These are phyloP conservation scores for Prunus salicina DNA, from an alignment of 306 rosid genomes.

Conservation along the genomic window DNA sequence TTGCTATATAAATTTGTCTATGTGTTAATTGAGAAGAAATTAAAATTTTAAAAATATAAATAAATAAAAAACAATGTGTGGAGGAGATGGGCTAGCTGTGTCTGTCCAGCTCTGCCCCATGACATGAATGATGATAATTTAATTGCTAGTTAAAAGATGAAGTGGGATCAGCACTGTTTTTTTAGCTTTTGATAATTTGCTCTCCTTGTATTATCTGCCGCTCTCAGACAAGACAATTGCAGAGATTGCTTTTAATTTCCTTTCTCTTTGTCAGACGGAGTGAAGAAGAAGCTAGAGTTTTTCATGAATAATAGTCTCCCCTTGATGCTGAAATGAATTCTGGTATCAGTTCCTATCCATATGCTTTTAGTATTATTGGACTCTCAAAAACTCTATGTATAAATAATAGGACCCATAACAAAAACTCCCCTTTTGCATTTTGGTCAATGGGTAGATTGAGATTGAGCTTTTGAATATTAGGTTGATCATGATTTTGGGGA, in stretches of 20 bases:
- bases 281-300: slow-evolving; percentile 3
- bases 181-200: background rate
- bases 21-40: background rate
- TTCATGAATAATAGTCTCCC: slow-evolving; percentile 8
- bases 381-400: background rate
- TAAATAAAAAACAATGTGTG: background rate
- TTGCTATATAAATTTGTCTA: background rate
- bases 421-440: slow-evolving; percentile 9
- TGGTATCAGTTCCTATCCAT: slow-evolving; percentile 39
- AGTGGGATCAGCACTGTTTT: slow-evolving; percentile 31
- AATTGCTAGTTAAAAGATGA: slow-evolving; percentile 20
- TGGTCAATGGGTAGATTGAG: slow-evolving; percentile 21
- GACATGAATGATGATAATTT: slow-evolving; percentile 1
- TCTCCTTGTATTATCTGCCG: slow-evolving; percentile 24
- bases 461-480: slow-evolving; percentile 26
- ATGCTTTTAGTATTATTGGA: background rate
- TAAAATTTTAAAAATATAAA: background rate
- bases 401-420: slow-evolving; percentile 26
- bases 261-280: background rate
- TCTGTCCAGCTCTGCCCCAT: slow-evolving; percentile 17
- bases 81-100: background rate
- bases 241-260: background rate
- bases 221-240: slow-evolving; percentile 8
- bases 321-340: slow-evolving; percentile 24
- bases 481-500: slow-evolving; percentile 16